Evolutionary conservation across 2,329 filamentous ascomycete species (phyloP), one percentile per base, ranked within the genome.

Genomic region (Aspergillus sojae): DNA sequence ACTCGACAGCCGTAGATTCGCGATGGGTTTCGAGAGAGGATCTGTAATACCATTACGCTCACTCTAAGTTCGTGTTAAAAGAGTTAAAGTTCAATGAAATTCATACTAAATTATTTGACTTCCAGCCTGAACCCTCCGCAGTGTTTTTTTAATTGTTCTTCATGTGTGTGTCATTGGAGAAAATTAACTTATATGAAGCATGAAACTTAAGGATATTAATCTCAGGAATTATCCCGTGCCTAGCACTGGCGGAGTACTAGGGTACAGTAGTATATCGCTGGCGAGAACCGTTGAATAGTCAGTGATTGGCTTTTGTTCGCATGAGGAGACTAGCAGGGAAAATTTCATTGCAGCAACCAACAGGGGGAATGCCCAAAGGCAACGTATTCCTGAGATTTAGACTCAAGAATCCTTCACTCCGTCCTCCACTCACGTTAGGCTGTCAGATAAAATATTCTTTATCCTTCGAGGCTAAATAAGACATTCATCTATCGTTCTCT

Each of bases 21-120:
- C 41, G 26, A 5, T 5, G 50, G 26, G 43, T 28, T 39, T 36
- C 19, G 19, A n/a, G 32, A 32, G 19, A 36, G n/a, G 30, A 14
- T 12, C 11, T 12, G 61, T 62, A 62, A 45, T 58, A 58, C 61
- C 10, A n/a, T 54, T 55, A 55, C 52, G 32, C 32, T 55, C 52
- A 39, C 34, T 55, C 36, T 54, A 34, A 55, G n/a, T 14, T 55
- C 21, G 30, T 36, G 19, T 36, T 28, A 4, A 36, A 12, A 36
- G 32, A 39, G n/a, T 55, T 55, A 36, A 55, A 55, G 52, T 55
- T 55, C 52, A 39, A 39, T 55, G 52, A 54, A 52, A 36, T 23
- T 39, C 7, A 55, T 55, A n/a, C 52, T 55, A 39, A 55, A 39
- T 5, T 39, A 14, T 55, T 48, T 55, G 32, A 30, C 28, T 19